These are phyloP conservation scores for Phyllosticta citriasiana DNA, from an alignment of 2,329 filamentous ascomycete species.

Conservation along the genomic window DNA sequence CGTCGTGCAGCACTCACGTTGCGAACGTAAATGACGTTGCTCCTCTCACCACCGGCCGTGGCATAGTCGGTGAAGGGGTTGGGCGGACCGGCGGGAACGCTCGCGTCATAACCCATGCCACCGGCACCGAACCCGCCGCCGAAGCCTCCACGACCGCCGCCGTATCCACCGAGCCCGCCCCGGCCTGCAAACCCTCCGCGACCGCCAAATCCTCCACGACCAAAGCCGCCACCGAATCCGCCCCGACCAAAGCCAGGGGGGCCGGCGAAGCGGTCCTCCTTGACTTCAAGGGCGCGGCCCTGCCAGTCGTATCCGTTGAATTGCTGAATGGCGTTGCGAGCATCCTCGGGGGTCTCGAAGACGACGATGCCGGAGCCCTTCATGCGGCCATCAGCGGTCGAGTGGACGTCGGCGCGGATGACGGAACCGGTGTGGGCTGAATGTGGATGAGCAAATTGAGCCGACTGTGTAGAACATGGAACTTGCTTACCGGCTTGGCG, in stretches of 20 bases:
- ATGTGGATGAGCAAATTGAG: slow-evolving; percentile 5
- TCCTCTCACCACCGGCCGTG: slow-evolving; percentile 73
- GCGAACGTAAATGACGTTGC: slow-evolving; percentile 84
- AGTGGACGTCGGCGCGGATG: slow-evolving; percentile 89
- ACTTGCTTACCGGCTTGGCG: slow-evolving; percentile 76
- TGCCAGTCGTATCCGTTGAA: slow-evolving; percentile 99
- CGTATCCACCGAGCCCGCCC: slow-evolving; percentile 49
- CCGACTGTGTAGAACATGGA: slow-evolving; percentile 15
- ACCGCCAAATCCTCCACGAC: slow-evolving; percentile 46
- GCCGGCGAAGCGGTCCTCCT: slow-evolving; percentile 87
- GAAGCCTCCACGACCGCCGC: slow-evolving; percentile 37
- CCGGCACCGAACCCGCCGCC: slow-evolving; percentile 36
- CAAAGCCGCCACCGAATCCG: slow-evolving; percentile 40
- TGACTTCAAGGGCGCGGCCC: slow-evolving; percentile 82
- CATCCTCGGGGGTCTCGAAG: slow-evolving; percentile 90
- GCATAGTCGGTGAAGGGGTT: slow-evolving; percentile 94
- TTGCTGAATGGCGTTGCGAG: slow-evolving; percentile 88
- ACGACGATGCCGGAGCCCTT: slow-evolving; percentile 97
- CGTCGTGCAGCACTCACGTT: slow-evolving; percentile 59
- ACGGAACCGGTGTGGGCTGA: slow-evolving; percentile 39
- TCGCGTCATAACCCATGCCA: slow-evolving; percentile 36
- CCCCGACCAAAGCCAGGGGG: slow-evolving; percentile 33
- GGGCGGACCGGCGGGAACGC: slow-evolving; percentile 49
- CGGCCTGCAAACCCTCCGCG: slow-evolving; percentile 37
- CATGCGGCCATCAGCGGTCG: slow-evolving; percentile 80